These are phyloP conservation scores for Phascolomyces articulosus DNA, from an alignment of 371 early-diverging fungal species.

Conservation along the genomic window DNA sequence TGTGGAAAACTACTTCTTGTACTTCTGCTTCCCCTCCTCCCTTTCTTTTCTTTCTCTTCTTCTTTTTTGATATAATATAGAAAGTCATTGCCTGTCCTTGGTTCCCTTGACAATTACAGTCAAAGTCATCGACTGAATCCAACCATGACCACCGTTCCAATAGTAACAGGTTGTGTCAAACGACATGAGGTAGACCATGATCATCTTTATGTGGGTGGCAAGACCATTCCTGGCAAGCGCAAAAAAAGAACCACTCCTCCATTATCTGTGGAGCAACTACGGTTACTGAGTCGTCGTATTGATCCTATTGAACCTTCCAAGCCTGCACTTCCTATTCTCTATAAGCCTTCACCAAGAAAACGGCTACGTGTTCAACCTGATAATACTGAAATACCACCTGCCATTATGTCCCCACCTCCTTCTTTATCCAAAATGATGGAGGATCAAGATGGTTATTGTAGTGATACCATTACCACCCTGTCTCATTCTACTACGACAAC, in stretches of 20 bases:
- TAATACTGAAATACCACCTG: not conserved
- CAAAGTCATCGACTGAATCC: not conserved
- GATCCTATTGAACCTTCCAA: conserved; percentile 40
- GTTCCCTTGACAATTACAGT: conserved; percentile 7
- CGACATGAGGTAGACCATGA: not conserved
- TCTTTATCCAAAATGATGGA: not conserved
- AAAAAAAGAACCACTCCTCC: conserved; percentile 12
- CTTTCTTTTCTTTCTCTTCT: no score
- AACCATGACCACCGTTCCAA: not conserved
- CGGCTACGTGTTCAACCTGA: not conserved
- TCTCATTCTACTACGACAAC: not conserved
- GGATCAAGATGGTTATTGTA: not conserved
- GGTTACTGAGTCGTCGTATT: conserved; percentile 43
- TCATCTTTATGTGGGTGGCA: conserved; percentile 31
- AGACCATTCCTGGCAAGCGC: conserved; percentile 21
- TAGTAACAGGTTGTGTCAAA: not conserved
- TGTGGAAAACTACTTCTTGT: no score
- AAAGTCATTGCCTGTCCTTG: conserved; percentile 2
- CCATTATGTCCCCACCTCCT: not conserved
- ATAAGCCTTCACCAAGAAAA: conserved; percentile 13
- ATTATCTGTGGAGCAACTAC: conserved; percentile 40
- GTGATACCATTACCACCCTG: not conserved
- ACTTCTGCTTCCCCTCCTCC: no score
- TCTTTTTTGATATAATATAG: not conserved
- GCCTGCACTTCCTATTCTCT: conserved; percentile 35